Conservation (phyloP, 129 eudicot species). For the Flaveria brownii region DNA sequence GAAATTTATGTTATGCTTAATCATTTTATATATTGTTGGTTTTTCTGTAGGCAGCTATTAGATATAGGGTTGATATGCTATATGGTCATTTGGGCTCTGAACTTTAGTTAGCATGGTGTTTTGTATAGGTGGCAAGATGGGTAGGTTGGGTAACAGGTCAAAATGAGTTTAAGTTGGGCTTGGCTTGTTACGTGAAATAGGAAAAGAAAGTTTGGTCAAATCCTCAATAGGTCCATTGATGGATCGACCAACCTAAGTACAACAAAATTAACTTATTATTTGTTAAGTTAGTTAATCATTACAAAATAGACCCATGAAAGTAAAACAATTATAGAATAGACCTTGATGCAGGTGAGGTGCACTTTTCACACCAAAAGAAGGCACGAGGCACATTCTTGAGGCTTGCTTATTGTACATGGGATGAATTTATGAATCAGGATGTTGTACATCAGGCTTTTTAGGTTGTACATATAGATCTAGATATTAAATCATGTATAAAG, state of each 20-base stretch:
- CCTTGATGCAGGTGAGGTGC: too few species aligned
- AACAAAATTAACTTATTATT: neutral
- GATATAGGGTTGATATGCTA: neutral
- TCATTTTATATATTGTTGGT: neutral
- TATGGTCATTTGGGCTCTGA: neutral
- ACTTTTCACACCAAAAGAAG: too few species aligned
- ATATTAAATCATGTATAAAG: too few species aligned
- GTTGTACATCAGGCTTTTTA: too few species aligned
- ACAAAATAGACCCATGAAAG: neutral
- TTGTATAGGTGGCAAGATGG: neutral
- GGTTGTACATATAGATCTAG: too few species aligned
- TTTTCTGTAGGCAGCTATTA: neutral
- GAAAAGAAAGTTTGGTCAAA: neutral
- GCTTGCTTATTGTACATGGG: too few species aligned
- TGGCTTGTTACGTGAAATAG: neutral
- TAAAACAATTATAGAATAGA: too few species aligned
- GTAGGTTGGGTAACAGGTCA: neutral
- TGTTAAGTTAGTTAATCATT: neutral
- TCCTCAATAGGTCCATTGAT: neutral
- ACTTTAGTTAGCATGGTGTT: neutral
- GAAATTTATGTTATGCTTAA: slow-evolving; percentile 12
- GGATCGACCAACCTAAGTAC: neutral
- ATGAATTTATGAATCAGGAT: too few species aligned
- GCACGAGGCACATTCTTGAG: too few species aligned
- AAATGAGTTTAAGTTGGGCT: neutral